phyloP scores from a whole-genome alignment of 495 filamentous ascomycete species.

The Viridothelium virens region DNA sequence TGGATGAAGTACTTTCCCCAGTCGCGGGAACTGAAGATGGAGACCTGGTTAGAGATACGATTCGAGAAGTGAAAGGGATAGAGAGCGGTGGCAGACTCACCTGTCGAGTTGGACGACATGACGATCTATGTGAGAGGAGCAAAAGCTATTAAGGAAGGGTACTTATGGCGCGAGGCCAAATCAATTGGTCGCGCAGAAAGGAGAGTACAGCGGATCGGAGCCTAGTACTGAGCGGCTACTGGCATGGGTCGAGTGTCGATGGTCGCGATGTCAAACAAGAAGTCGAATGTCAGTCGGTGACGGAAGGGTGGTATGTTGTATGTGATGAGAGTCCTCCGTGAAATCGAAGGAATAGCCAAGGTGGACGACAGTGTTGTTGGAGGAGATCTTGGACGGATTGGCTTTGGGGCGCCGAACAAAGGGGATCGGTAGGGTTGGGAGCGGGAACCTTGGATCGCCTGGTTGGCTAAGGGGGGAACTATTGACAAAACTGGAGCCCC shows the following conservation, averaged over 20 bases:
- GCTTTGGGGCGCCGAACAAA: background rate
- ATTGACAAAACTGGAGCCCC: background rate
- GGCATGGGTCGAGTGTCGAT: background rate
- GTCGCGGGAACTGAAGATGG: slow-evolving; percentile 16
- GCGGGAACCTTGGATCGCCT: background rate
- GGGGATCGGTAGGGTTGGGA: background rate
- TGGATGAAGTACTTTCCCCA: slow-evolving; percentile 1
- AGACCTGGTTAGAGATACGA: background rate
- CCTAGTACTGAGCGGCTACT: background rate
- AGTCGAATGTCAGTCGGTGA: background rate
- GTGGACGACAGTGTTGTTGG: slow-evolving; percentile 7
- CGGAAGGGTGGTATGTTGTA: background rate
- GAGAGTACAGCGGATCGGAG: background rate
- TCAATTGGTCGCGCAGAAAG: background rate
- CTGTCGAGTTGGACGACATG: background rate
- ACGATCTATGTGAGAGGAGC: background rate
- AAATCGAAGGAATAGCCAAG: slow-evolving; percentile 6
- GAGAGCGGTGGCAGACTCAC: slow-evolving; percentile 8
- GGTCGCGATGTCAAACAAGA: background rate
- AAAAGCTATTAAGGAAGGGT: background rate
- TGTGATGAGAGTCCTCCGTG: slow-evolving; percentile 5
- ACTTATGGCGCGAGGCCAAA: background rate
- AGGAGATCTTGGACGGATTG: background rate
- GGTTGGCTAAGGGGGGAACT: background rate
- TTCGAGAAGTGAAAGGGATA: background rate